Conservation (phyloP, 805 yeast species). For the Candida boleticola region DNA sequence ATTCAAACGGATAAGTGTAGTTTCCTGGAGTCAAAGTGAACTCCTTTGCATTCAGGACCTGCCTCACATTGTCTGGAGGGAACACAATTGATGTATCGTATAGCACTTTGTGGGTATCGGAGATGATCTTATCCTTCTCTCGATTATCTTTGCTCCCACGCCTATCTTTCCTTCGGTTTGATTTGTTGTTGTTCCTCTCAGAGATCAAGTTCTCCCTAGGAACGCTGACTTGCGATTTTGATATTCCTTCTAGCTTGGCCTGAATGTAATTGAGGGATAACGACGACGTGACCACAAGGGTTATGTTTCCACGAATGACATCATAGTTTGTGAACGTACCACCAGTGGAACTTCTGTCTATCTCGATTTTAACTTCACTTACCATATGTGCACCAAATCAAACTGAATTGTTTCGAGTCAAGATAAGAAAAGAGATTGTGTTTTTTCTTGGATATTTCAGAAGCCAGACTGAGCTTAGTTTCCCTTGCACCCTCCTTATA, state of each 20-base stretch:
- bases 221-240: conserved; percentile 35
- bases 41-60: conserved; percentile 41
- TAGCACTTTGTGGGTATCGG: conserved; percentile 45
- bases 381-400: too few relatives aligned
- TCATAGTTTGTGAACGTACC: conserved; percentile 50
- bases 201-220: conserved; percentile 12
- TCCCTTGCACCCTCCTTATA: too few relatives aligned
- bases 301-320: conserved; percentile 39
- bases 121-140: conserved; percentile 18
- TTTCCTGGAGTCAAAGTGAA: conserved; percentile 50
- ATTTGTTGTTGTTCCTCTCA: neutral
- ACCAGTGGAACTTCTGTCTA: conserved; percentile 31
- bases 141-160: conserved; percentile 2
- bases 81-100: conserved; percentile 51
- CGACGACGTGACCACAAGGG: conserved; percentile 37
- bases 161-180: conserved; percentile 3
- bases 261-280: conserved; percentile 46
- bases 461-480: too few relatives aligned
- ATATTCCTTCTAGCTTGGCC: conserved; percentile 52
- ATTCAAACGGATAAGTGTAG: conserved; percentile 49
- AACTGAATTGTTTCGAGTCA: too few relatives aligned
- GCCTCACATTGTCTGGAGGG: conserved; percentile 49
- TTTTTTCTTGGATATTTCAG: too few relatives aligned
- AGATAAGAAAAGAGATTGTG: too few relatives aligned
- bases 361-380: conserved; percentile 28